These are phyloP conservation scores for Cladosporium austrohemisphaericum DNA, from an alignment of 2,329 filamentous ascomycete species.

Conservation along the genomic window DNA sequence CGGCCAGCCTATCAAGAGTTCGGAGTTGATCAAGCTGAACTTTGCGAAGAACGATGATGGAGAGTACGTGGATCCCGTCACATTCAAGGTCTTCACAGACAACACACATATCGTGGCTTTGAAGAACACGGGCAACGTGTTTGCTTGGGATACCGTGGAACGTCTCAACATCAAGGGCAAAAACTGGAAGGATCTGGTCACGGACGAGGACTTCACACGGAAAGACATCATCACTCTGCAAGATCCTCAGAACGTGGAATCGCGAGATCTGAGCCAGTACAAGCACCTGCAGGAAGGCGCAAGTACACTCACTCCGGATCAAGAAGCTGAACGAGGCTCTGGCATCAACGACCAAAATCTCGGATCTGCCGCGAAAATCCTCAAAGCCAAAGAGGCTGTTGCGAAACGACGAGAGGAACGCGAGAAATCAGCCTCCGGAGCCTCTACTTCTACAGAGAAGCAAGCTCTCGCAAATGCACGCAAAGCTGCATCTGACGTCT, in stretches of 20 bases:
- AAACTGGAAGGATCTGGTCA: conserved; percentile 88
- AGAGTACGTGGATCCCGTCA: conserved; percentile 93
- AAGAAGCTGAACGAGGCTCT: conserved; percentile 61
- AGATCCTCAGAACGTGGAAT: conserved; percentile 85
- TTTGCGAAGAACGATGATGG: conserved; percentile 88
- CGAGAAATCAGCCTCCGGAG: conserved; percentile 33
- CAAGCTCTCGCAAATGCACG: conserved; percentile 53
- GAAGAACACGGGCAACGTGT: conserved; percentile 84
- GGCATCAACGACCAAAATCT: conserved; percentile 73
- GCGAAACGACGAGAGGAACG: conserved; percentile 79
- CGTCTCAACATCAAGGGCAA: conserved; percentile 94
- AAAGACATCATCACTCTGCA: conserved; percentile 95
- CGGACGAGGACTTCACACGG: conserved; percentile 79
- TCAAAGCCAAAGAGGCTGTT: conserved; percentile 90
- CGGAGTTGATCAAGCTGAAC: conserved; percentile 84
- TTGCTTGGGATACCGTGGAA: conserved; percentile 93
- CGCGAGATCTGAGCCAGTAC: conserved; percentile 79
- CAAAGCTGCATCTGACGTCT: conserved; percentile 45
- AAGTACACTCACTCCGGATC: conserved; percentile 61
- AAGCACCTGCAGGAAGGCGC: conserved; percentile 83
- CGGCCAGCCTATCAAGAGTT: conserved; percentile 70
- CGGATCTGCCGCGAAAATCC: conserved; percentile 75
- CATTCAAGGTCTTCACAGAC: conserved; percentile 95
- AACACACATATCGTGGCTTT: conserved; percentile 96
- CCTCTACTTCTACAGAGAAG: conserved; percentile 21